A percentile compares a stretch with the other conserved stretches of the same genome.
phyloP scores from a whole-genome alignment of 179 eudicot genomes.

The Spergularia azorica region DNA sequence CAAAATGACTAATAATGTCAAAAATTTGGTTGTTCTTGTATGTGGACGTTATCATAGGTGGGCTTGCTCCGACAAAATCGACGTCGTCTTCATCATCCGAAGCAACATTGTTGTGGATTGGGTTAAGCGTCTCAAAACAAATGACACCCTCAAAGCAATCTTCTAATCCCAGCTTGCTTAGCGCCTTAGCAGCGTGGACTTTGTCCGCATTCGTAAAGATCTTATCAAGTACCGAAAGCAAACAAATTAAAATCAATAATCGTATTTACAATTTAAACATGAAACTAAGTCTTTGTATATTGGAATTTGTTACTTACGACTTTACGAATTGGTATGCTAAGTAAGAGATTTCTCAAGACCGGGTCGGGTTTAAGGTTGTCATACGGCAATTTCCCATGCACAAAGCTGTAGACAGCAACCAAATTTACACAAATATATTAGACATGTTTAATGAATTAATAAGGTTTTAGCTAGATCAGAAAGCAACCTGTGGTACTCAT shows the following conservation, averaged over 20 bases:
- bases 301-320: conserved; percentile 45
- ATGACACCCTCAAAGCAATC: conserved; percentile 87
- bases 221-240: conserved; percentile 7
- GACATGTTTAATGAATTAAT: background rate
- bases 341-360: conserved; percentile 60
- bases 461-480: background rate
- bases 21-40: conserved; percentile 36
- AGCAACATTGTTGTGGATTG: conserved; percentile 52
- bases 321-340: conserved; percentile 80
- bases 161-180: conserved; percentile 61
- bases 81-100: conserved; percentile 79
- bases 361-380: conserved; percentile 86
- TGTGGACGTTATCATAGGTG: background rate
- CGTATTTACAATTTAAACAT: no score
- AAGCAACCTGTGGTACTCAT: conserved; percentile 76
- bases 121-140: conserved; percentile 85
- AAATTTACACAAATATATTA: background rate
- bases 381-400: conserved; percentile 89
- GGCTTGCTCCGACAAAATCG: conserved; percentile 52
- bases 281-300: no score
- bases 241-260: no score
- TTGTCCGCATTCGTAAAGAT: conserved; percentile 85
- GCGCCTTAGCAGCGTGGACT: conserved; percentile 57
- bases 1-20: conserved; percentile 68
- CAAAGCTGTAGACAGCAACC: conserved; percentile 49